Base-by-base conservation (phyloP, 2,329 filamentous ascomycete species). In the Falciphora oryzae region DNA sequence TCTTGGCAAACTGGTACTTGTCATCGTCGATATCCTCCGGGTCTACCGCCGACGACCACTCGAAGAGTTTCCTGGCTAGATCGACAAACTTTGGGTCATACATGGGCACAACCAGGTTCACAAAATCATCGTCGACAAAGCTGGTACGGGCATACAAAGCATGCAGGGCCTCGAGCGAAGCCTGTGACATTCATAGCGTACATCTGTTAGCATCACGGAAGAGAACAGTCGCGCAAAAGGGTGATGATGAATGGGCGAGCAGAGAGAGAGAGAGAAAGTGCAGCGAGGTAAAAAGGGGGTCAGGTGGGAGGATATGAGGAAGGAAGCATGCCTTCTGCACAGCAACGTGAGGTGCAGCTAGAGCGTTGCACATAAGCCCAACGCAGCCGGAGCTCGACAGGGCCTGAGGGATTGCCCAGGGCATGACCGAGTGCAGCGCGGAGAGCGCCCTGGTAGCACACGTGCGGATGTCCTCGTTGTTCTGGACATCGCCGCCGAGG, bases 1-100 rank as follows among this genome's bases (percentile, higher is more conserved):
- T 97, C 79, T 98, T 98, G 57, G 91, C 88, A 69, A 97, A 87
- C 64, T 92, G 87, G 74, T 99, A 98, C 73, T 93, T 96, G 72
- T 93, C 89, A 71, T 97, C 92, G 69, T 97, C 91, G 65, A 97
- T 87, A 70, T 97, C 89, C 66, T 91, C 85, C 3, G 92, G 85
- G 68, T 93, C 89, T 58, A 94, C 88, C 14, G 87, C 61, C 25
- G 44, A 77, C 5, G 92, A 91, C 90, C 91, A 95, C 67, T 89
- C 86, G 71, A 92, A 93, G 16, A 97, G 82, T 66, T 88, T 85
- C 67, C 84, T 85, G 69, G 93, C 86, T 10, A 96, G 82, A 53
- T 84, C 81, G 57, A 96, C 84, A 67, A 88, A 90, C 65, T 87
- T 82, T n/a, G 82, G 80, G 66, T 85, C 85, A 72, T 93, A 96